Percentiles rank a stretch among this genome's conserved stretches.
These are phyloP conservation scores for Kodamaea fungicola DNA, from an alignment of 1,139 yeast species.

Conservation along the genomic window DNA sequence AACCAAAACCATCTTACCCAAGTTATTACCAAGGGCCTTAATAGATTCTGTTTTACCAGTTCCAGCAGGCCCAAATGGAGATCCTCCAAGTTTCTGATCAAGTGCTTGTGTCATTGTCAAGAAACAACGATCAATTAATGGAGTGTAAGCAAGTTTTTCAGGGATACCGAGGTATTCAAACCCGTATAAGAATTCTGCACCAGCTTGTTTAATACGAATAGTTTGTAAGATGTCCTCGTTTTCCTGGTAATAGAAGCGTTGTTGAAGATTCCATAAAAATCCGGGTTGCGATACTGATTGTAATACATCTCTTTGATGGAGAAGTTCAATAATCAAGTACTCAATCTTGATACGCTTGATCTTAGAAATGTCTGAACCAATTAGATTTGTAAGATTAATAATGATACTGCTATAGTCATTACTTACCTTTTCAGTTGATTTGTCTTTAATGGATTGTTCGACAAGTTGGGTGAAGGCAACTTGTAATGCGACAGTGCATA, in stretches of 20 bases:
- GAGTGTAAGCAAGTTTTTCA: conserved; percentile 74
- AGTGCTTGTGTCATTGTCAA: conserved; percentile 74
- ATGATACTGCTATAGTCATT: conserved; percentile 8
- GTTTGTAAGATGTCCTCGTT: conserved; percentile 24
- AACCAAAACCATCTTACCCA: conserved; percentile 81
- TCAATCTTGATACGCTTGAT: conserved; percentile 52
- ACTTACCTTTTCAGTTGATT: neutral
- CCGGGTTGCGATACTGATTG: conserved; percentile 16
- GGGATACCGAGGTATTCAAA: conserved; percentile 81
- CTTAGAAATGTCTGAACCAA: conserved; percentile 19
- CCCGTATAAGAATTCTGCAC: conserved; percentile 58
- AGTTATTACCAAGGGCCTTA: conserved; percentile 75
- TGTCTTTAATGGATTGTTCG: conserved; percentile 25
- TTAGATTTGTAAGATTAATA: conserved; percentile 12
- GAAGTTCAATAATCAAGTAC: conserved; percentile 58
- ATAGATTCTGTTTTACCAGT: conserved; percentile 95
- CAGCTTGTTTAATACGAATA: conserved; percentile 55
- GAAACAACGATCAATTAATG: conserved; percentile 63
- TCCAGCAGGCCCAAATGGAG: conserved; percentile 96
- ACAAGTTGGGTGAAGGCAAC: conserved; percentile 49
- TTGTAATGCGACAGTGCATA: conserved; percentile 55
- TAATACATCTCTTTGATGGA: conserved; percentile 56
- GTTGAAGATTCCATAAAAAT: conserved; percentile 53
- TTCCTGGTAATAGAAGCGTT: conserved; percentile 43
- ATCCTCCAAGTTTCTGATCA: conserved; percentile 76